phyloP scores from a whole-genome alignment of 2,329 filamentous ascomycete species.

The Fusarium sp. region DNA sequence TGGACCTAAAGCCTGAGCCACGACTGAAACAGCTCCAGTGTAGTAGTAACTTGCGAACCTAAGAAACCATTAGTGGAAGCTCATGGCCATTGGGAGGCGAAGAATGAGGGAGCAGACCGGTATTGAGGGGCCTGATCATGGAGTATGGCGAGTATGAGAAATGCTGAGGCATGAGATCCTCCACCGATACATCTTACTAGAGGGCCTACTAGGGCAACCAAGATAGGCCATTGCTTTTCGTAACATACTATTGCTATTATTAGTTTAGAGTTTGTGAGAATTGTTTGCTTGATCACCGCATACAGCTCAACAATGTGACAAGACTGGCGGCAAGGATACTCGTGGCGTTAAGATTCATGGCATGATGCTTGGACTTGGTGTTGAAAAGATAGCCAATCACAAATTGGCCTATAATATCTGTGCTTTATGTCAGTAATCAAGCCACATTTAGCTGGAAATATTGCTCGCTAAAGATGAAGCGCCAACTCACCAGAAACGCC shows the following conservation, averaged over 20 bases:
- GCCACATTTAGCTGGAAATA: too few relatives aligned
- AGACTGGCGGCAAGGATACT: not conserved
- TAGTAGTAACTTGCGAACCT: not conserved
- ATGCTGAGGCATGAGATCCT: not conserved
- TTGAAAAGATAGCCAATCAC: not conserved
- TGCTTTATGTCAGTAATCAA: not conserved
- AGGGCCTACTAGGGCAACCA: not conserved
- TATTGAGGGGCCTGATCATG: not conserved
- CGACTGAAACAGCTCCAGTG: not conserved
- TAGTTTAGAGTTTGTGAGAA: not conserved
- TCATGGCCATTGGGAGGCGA: accelerated
- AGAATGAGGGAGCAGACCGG: not conserved
- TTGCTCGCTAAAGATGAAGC: too few relatives aligned
- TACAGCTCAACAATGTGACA: not conserved
- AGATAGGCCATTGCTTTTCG: not conserved
- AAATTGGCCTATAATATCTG: not conserved
- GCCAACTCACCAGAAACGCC: not conserved
- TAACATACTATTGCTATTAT: not conserved
- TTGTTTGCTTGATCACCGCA: accelerated
- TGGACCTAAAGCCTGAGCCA: not conserved
- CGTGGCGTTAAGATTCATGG: not conserved
- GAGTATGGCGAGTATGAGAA: not conserved
- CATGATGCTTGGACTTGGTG: not conserved
- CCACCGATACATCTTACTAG: not conserved
- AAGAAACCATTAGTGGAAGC: accelerated